Conservation (phyloP, 352 stramenopile genomes). For the Phytophthora hibernalis region DNA sequence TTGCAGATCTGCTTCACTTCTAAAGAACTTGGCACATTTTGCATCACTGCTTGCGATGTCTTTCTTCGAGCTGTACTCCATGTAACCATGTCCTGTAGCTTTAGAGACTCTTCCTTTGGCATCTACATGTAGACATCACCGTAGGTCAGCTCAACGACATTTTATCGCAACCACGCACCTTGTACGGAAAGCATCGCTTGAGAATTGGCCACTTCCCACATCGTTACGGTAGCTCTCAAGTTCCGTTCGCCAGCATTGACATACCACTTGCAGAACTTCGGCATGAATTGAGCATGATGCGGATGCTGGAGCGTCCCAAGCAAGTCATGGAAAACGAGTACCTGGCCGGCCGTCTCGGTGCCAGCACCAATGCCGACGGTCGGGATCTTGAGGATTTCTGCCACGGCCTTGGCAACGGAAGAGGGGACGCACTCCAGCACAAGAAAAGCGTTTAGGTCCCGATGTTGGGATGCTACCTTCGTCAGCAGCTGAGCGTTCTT, state of each 20-base stretch:
- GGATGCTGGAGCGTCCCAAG: conserved; percentile 98
- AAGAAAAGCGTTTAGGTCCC: too few species aligned
- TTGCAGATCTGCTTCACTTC: too few species aligned
- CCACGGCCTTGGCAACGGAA: conserved; percentile 94
- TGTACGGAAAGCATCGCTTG: conserved; percentile 96
- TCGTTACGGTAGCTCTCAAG: conserved; percentile 97
- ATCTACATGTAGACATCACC: conserved; percentile 62
- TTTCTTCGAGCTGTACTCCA: too few species aligned
- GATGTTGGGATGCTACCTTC: too few species aligned
- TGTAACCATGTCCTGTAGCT: conserved; percentile 69
- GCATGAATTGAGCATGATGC: conserved; percentile 95
- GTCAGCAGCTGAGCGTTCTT: conserved; percentile 78
- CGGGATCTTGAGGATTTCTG: conserved; percentile 95
- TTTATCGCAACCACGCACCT: conserved; percentile 44
- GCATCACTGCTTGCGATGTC: too few species aligned
- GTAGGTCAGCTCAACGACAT: conserved; percentile 8
- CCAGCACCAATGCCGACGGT: conserved; percentile 99
- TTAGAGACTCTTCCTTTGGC: conserved; percentile 78
- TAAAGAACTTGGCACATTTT: too few species aligned
- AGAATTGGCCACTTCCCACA: conserved; percentile 95
- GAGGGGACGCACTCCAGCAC: conserved; percentile 87
- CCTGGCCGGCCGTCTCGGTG: conserved; percentile 93
- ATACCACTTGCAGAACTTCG: conserved; percentile 99
- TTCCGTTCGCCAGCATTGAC: conserved; percentile 93
- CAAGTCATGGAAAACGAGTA: conserved; percentile 99